Evolutionary conservation across 768 basidiomycete species (phyloP), one percentile per base, ranked within the genome.

Genomic region (Paxillus involutus): DNA sequence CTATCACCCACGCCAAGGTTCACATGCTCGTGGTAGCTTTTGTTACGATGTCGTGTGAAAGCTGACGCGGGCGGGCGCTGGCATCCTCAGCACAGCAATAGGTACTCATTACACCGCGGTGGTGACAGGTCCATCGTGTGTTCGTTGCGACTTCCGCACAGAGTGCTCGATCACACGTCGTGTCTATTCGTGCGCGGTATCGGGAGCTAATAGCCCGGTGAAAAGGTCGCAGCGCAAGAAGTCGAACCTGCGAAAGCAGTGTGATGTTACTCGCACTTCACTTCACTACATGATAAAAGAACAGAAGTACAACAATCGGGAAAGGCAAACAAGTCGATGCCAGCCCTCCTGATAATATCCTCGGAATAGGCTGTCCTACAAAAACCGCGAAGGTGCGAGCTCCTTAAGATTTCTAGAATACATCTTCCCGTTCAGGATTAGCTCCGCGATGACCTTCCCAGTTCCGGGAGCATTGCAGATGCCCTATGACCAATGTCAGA

Each of bases 391-490:
- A 9, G 76, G 83, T 47, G 71, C 76, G 40, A 85, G 73, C 56
- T 66, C 75, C 57, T 70, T 71, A 59, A 87, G 64, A 47, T 84
- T 73, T 1, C 82, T 84, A 52, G 84, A 85, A 36, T 63, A 74
- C 44, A 81, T 80, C 55, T 78, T 78, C 11, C 88, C 88, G 32
- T 86, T 80, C 71, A 93, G 74, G 7, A 94, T 71, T 16, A 90
- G 71, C 67, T 92, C 89, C 13, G 82, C 75, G 40, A 97, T 66
- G 7, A 81, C 83, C 59, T 79, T 82, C 1, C 86, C 94, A 3
- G 91, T 94, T 4, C 90, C 93, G 0, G 93, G 91, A 3, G 85
- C 91, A 65, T 89, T 89, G 67, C 83, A 89, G 40, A 90, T 86
- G 0, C 89, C 88, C 88, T 88, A 51, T 40, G 7, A 33, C 35